A percentile compares a stretch with the other conserved stretches of the same genome.
Conservation (phyloP, 306 rosid species). For the Glycine tomentella region DNA sequence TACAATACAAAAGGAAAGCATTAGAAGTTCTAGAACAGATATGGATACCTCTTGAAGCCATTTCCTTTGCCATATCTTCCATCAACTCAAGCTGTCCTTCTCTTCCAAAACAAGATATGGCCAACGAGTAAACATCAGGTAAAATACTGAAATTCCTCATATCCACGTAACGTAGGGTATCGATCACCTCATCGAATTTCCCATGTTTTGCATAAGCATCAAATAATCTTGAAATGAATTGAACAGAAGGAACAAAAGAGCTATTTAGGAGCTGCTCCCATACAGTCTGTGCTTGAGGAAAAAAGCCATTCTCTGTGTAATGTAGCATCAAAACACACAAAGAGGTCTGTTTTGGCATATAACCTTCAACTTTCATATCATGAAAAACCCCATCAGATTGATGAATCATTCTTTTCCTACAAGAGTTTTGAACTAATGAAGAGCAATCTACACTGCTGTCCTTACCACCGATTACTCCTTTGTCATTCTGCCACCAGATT, state of each 20-base stretch:
- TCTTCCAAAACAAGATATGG: slow-evolving; percentile 79
- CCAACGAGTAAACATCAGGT: slow-evolving; percentile 71
- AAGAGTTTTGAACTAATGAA: slow-evolving; percentile 35
- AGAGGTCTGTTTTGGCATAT: slow-evolving; percentile 48
- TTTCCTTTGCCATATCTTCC: slow-evolving; percentile 70
- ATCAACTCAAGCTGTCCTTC: slow-evolving; percentile 77
- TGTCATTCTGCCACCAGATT: slow-evolving; percentile 46
- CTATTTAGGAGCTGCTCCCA: slow-evolving; percentile 73
- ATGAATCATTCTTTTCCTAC: slow-evolving; percentile 54
- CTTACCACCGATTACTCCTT: slow-evolving; percentile 33
- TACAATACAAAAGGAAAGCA: slow-evolving; percentile 60
- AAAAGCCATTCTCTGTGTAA: slow-evolving; percentile 51
- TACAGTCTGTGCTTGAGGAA: slow-evolving; percentile 56
- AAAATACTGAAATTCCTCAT: slow-evolving; percentile 56
- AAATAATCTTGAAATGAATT: slow-evolving; percentile 61
- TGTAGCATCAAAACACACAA: slow-evolving; percentile 58
- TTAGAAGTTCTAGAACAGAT: slow-evolving; percentile 66
- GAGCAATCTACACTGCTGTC: slow-evolving; percentile 33
- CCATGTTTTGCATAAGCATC: slow-evolving; percentile 57
- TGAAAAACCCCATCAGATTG: slow-evolving; percentile 52
- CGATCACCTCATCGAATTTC: slow-evolving; percentile 49
- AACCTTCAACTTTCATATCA: slow-evolving; percentile 50
- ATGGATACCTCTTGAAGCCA: slow-evolving; percentile 65
- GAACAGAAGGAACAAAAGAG: slow-evolving; percentile 60
- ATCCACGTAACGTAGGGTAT: slow-evolving; percentile 52